These are phyloP conservation scores for Luffa aegyptiaca DNA, from an alignment of 306 rosid species.

Conservation along the genomic window DNA sequence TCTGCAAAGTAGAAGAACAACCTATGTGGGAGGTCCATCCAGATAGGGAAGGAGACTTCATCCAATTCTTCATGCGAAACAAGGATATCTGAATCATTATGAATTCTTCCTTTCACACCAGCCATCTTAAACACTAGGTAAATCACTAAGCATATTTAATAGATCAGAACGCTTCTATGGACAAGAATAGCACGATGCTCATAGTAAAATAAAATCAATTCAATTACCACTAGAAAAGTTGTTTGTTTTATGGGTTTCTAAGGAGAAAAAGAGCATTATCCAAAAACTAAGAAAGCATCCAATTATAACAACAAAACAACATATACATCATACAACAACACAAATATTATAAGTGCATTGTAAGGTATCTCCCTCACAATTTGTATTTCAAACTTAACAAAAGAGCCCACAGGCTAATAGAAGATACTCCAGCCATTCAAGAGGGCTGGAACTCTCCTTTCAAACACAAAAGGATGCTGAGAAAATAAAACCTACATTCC, in stretches of 20 bases:
- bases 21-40: conserved; percentile 99
- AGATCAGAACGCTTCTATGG: conserved; percentile 41
- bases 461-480: no score
- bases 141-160: conserved; percentile 73
- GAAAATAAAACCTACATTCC: no score
- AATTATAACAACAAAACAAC: not conserved
- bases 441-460: no score
- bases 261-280: not conserved
- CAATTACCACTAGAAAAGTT: not conserved
- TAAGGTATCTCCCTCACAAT: no score
- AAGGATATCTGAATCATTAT: conserved; percentile 75
- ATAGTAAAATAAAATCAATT: not conserved
- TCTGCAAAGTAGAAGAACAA: conserved; percentile 93
- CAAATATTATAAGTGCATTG: not conserved
- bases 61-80: conserved; percentile 96
- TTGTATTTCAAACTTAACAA: no score
- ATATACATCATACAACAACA: not conserved
- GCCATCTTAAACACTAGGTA: conserved; percentile 87
- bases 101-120: conserved; percentile 89
- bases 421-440: no score
- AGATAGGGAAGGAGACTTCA: conserved; percentile 90
- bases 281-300: not conserved
- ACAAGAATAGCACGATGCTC: conserved; percentile 8
- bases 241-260: not conserved
- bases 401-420: no score